These are phyloP conservation scores for Xylaria sp. DNA, from an alignment of 495 filamentous ascomycete genomes.

Conservation along the genomic window DNA sequence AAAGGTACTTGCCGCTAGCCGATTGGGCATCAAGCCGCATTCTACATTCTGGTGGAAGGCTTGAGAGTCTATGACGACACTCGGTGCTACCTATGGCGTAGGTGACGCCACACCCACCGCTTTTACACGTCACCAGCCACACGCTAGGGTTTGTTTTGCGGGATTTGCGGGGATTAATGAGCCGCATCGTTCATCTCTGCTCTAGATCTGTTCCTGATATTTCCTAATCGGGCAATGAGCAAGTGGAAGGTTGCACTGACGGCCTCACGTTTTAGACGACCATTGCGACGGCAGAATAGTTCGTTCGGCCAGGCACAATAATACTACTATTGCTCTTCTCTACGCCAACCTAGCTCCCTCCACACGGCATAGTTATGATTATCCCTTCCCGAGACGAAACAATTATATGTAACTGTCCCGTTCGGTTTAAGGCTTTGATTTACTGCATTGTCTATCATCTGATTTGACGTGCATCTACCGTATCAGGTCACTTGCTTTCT, in stretches of 20 bases:
- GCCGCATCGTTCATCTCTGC: slow-evolving; percentile 21
- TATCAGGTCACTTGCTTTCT: background rate
- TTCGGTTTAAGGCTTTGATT: background rate
- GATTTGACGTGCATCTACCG: background rate
- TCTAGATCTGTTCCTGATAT: slow-evolving; percentile 7
- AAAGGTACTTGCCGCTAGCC: background rate
- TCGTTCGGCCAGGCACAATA: slow-evolving; percentile 4
- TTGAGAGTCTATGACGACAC: slow-evolving; percentile 39
- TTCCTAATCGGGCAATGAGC: slow-evolving; percentile 10
- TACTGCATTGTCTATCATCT: background rate
- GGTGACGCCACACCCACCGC: slow-evolving; percentile 33
- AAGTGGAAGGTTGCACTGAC: background rate
- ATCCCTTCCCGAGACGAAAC: background rate
- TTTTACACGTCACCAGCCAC: slow-evolving; percentile 33
- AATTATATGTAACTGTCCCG: background rate
- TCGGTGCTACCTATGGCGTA: slow-evolving; percentile 18
- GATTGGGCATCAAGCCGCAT: background rate
- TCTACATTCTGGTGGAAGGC: background rate
- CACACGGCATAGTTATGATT: background rate
- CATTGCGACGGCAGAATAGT: background rate
- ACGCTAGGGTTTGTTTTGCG: background rate
- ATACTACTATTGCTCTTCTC: too few relatives aligned
- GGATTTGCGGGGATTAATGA: slow-evolving; percentile 9
- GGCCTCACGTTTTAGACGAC: background rate
- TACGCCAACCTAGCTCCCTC: too few relatives aligned